These are phyloP conservation scores for Pseudomicrostroma phylloplanum DNA, from an alignment of 1,284 basidiomycete genomes.

Conservation along the genomic window DNA sequence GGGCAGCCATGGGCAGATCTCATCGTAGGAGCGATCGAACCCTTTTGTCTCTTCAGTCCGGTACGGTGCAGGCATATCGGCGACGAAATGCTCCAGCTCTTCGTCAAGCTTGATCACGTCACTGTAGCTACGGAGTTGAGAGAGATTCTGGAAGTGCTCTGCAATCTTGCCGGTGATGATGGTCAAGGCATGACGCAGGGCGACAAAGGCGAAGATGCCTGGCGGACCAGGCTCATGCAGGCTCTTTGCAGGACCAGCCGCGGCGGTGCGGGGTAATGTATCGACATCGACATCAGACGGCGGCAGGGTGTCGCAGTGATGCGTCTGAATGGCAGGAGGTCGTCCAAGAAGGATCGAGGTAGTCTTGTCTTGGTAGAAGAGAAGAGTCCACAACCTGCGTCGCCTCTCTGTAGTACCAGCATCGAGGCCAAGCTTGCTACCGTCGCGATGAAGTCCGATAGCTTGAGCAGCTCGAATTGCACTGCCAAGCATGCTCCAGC, in stretches of 20 bases:
- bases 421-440: constrained; percentile 59
- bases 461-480: constrained; percentile 89
- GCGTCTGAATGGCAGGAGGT: constrained; percentile 72
- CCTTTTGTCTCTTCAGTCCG: constrained; percentile 60
- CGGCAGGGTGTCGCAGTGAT: constrained; percentile 67
- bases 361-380: constrained; percentile 86
- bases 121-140: constrained; percentile 67
- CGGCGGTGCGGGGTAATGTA: constrained; percentile 45
- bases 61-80: constrained; percentile 67
- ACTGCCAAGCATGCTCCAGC: constrained; percentile 89
- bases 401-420: constrained; percentile 78
- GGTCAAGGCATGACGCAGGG: constrained; percentile 75
- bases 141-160: constrained; percentile 88
- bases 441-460: constrained; percentile 84
- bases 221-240: constrained; percentile 55
- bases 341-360: constrained; percentile 78
- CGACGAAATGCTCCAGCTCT: constrained; percentile 72
- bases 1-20: constrained; percentile 35
- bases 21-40: constrained; percentile 35
- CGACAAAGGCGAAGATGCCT: constrained; percentile 78
- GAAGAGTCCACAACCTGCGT: constrained; percentile 83
- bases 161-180: constrained; percentile 83
- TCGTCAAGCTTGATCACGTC: constrained; percentile 79
- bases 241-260: constrained; percentile 19
- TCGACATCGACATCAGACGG: constrained; percentile 74